These are phyloP conservation scores for Monosporozyma yasuniensis DNA, from an alignment of 805 yeast genomes.

Conservation along the genomic window DNA sequence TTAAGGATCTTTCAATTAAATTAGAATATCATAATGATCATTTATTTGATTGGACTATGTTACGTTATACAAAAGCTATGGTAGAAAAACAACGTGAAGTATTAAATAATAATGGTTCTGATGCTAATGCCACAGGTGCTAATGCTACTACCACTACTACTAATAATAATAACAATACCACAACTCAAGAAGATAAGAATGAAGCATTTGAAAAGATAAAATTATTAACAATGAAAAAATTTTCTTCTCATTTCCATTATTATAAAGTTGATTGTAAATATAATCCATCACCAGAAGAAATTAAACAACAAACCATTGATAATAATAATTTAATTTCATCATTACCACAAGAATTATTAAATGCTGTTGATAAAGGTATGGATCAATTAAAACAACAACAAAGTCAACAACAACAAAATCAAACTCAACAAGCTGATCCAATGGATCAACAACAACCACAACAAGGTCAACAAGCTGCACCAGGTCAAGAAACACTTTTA, in stretches of 20 bases:
- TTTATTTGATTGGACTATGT: constrained; percentile 92
- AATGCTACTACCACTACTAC: not conserved
- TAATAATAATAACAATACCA: not conserved
- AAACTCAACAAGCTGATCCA: not conserved
- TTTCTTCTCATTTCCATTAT: constrained; percentile 30
- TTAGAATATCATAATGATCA: constrained; percentile 91
- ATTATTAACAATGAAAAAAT: constrained; percentile 28
- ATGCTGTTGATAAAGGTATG: constrained; percentile 25
- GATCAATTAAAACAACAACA: constrained; percentile 21
- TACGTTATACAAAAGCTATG: constrained; percentile 32
- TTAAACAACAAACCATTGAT: constrained; percentile 23
- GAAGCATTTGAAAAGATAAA: constrained; percentile 28
- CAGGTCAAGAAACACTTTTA: constrained; percentile 9
- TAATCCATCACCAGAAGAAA: constrained; percentile 29
- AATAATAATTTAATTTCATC: constrained; percentile 22
- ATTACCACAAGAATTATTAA: constrained; percentile 21
- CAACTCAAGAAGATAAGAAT: constrained; percentile 8
- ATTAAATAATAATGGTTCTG: constrained; percentile 1
- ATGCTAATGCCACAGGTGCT: not conserved
- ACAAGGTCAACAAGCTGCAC: constrained; percentile 3
- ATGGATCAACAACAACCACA: constrained; percentile 1
- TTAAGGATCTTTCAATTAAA: constrained; percentile 83
- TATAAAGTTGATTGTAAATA: constrained; percentile 24
- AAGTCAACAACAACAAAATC: constrained; percentile 7
- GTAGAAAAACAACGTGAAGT: constrained; percentile 23